These are phyloP conservation scores for Deinandra increscens DNA, from an alignment of 129 eudicot species.

Conservation along the genomic window DNA sequence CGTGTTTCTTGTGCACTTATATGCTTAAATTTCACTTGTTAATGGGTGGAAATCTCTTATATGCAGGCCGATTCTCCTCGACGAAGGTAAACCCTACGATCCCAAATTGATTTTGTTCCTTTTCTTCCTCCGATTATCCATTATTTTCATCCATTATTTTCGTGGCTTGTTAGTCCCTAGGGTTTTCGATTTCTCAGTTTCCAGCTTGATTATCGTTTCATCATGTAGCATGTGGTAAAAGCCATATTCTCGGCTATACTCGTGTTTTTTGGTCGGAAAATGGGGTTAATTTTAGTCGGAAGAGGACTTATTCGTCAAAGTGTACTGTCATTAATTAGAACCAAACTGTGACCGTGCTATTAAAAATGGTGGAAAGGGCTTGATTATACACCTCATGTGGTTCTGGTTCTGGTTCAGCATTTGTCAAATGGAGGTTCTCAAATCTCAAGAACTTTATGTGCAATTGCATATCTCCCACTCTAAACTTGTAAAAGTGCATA, in stretches of 20 bases:
- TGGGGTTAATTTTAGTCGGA: not conserved
- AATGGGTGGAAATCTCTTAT: constrained; percentile 13
- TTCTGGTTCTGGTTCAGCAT: no score
- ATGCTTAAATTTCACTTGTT: constrained; percentile 21
- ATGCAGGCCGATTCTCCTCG: constrained; percentile 82
- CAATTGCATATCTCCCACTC: no score
- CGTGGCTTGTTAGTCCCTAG: not conserved
- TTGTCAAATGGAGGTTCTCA: no score
- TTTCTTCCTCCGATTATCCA: not conserved
- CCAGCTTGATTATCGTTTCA: constrained; percentile 2
- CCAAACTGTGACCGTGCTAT: not conserved
- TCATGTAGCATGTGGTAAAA: not conserved
- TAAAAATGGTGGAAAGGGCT: no score
- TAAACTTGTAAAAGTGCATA: no score
- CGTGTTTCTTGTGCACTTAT: not conserved
- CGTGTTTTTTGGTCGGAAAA: not conserved
- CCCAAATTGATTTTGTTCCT: not conserved
- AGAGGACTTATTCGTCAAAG: no score
- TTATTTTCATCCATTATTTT: not conserved
- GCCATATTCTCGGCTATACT: not conserved
- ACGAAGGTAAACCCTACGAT: constrained; percentile 55
- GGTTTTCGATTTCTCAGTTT: constrained; percentile 1
- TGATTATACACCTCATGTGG: no score
- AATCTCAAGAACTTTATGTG: no score
- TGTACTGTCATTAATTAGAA: not conserved